Evolutionary conservation across 495 filamentous ascomycete species (phyloP).

Genomic region (Haplographium delicatum): DNA sequence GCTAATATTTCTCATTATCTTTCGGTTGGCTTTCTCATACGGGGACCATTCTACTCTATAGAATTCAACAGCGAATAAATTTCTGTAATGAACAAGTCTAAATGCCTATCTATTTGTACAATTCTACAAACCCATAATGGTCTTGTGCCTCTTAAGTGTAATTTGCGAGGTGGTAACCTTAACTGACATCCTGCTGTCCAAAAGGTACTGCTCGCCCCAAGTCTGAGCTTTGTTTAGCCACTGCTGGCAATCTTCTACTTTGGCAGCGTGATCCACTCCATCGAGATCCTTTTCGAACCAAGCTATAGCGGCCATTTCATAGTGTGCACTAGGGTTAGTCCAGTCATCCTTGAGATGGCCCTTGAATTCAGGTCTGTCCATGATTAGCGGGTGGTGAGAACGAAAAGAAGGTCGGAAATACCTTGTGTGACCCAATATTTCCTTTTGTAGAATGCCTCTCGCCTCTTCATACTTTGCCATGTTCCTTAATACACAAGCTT

Average conservation of each 20-base stretch:
- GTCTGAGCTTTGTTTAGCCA: constrained; percentile 72
- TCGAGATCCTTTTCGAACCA: constrained; percentile 56
- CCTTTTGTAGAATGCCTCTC: constrained; percentile 51
- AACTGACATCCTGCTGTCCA: constrained; percentile 82
- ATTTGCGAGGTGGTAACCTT: constrained; percentile 76
- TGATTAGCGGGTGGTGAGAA: constrained; percentile 7
- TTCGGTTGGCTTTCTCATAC: too few species aligned
- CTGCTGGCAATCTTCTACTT: constrained; percentile 60
- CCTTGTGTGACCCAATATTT: constrained; percentile 59
- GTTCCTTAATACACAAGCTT: constrained; percentile 61
- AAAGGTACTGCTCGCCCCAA: constrained; percentile 73
- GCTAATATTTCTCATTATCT: too few species aligned
- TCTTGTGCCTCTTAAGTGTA: constrained; percentile 66
- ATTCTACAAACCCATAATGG: constrained; percentile 13
- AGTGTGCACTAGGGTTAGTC: constrained; percentile 72
- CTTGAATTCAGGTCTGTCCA: constrained; percentile 55
- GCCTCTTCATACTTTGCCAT: constrained; percentile 58
- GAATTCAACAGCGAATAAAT: too few species aligned
- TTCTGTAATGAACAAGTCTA: too few species aligned
- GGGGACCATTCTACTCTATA: too few species aligned
- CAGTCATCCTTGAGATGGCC: constrained; percentile 76
- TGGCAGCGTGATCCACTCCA: constrained; percentile 23
- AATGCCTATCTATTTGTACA: neutral
- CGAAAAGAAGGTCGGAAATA: constrained; percentile 25
- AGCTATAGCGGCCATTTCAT: constrained; percentile 78